Base-by-base conservation (phyloP, 192 early-diverging fungal species). In the Neocallimastix lanati region DNA sequence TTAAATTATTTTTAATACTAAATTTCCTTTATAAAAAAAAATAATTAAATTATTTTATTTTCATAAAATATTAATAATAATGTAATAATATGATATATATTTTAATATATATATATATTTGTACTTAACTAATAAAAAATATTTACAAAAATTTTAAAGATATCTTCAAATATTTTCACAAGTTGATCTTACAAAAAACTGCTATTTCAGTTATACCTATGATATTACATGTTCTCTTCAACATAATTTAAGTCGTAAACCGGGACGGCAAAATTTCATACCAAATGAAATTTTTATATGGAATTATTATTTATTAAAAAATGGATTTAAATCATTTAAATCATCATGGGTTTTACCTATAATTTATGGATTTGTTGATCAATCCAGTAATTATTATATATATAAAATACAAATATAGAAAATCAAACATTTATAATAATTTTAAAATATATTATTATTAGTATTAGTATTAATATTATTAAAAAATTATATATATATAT, bases 331-430 rank as follows among this genome's bases (percentile, higher is more conserved):
- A 58, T 84, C 87, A 77, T 78, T 94, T 33, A 89, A 87, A 38
- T 80, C 78, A 18, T 76, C 81, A 13, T 96, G 94, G 94, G 88
- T 90, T 14, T 81, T 96, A 29, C 93, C 92, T 0, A 85, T 94
- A 78, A 94, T 98, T 80, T 92, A 98, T 83, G 97, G 97, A 11
- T 99, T 97, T 82, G 95, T 98, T n/a, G 95, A 97, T 81, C 97
- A 99, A 87, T 92, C 95, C 12, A 93, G 92, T 93, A 84, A 80
- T 88, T 83, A 30, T 78, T 7, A n/a, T 40, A 35, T 25, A n/a
- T 28, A 29, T 28, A n/a, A n/a, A n/a, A n/a, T n/a, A n/a, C n/a
- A n/a, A n/a, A n/a, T n/a, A n/a, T n/a, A n/a, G n/a, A n/a, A n/a
- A n/a, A n/a, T n/a, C n/a, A n/a, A n/a, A n/a, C n/a, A n/a, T n/a